These are phyloP conservation scores for Petunia hybrid DNA, from an alignment of 305 asterid genomes.

Conservation along the genomic window DNA sequence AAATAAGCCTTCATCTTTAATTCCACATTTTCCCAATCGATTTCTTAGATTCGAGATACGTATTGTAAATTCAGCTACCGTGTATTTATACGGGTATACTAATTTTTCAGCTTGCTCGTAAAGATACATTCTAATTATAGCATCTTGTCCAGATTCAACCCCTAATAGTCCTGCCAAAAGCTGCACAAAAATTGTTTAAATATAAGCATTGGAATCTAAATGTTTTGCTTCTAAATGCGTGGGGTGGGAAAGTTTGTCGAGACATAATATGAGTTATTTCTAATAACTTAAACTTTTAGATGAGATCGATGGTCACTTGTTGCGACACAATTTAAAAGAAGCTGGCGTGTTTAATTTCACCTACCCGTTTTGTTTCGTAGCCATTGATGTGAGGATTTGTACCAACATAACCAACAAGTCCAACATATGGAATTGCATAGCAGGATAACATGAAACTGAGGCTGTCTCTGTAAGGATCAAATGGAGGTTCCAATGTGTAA, in stretches of 20 bases:
- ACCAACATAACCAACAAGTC: slow-evolving; percentile 52
- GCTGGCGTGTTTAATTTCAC: too few species aligned
- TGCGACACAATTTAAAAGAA: too few species aligned
- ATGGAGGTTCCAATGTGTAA: slow-evolving; percentile 35
- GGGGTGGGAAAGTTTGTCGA: too few species aligned
- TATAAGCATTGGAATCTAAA: too few species aligned
- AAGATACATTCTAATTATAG: slow-evolving; percentile 46
- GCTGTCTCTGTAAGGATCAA: slow-evolving; percentile 51
- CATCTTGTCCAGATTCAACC: slow-evolving; percentile 55
- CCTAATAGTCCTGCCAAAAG: slow-evolving; percentile 49
- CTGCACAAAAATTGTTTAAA: too few species aligned
- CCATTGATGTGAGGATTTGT: slow-evolving; percentile 50
- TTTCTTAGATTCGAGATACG: slow-evolving; percentile 45
- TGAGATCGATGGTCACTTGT: too few species aligned
- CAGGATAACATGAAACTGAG: slow-evolving; percentile 51
- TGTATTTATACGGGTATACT: slow-evolving; percentile 43
- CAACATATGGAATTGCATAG: slow-evolving; percentile 49
- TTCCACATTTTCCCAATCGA: slow-evolving; percentile 42
- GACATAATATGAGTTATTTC: too few species aligned
- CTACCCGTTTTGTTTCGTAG: slow-evolving; percentile 36
- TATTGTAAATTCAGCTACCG: slow-evolving; percentile 48
- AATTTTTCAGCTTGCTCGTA: slow-evolving; percentile 35
- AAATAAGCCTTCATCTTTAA: slow-evolving; percentile 49
- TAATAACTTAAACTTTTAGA: background rate
- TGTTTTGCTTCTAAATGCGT: too few species aligned